Base-by-base conservation (phyloP, 1,139 yeast species). In the Hyphopichia buzzinii region DNA sequence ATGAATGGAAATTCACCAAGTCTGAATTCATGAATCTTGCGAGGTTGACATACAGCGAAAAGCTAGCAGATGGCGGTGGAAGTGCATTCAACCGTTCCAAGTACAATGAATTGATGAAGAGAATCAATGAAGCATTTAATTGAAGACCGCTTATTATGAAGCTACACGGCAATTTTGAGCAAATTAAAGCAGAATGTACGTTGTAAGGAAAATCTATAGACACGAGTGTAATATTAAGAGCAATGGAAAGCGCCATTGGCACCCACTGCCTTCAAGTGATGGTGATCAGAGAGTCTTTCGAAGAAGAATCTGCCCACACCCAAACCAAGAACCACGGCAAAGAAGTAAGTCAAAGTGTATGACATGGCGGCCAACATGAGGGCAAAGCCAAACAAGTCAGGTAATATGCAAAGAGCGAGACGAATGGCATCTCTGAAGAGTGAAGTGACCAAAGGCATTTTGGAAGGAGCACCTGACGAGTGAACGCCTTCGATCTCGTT, bases 301-400 rank as follows among this genome's bases (percentile, higher is more conserved):
- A 81, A 81, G 49, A 75, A 68, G 35, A 83, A 78, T 49, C 84
- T 84, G 19, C 88, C 87, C 37, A 81, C 59, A 3, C 88, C 74
- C 38, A 83, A 62, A 6, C 94, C 94, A 16, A 79, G 48, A 14
- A 82, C 77, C 22, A 83, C 81, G 2, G 85, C 90, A 58, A 84
- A 84, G 57, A 84, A 81, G 49, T 84, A 84, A 1, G 77, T 58
- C 39, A 82, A 50, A 8, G 82, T 74, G 53, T 67, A 83, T 24
- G 84, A 68, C 94, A 84, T 84, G 8, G 84, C 84, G 11, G 81
- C 89, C 64, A 84, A 72, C 94, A 84, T 84, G 48, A 84, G 60
- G 28, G 81, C 79, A 53, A 80, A 84, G 8, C 84, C 81, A 34
- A 84, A 55, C 67, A 83, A 65, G 23, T 84, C 84, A 3, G 85